A percentile compares a stretch with the other conserved stretches of the same genome.
Evolutionary conservation across 768 basidiomycete species (phyloP).

Genomic region (Auricularia sp.): DNA sequence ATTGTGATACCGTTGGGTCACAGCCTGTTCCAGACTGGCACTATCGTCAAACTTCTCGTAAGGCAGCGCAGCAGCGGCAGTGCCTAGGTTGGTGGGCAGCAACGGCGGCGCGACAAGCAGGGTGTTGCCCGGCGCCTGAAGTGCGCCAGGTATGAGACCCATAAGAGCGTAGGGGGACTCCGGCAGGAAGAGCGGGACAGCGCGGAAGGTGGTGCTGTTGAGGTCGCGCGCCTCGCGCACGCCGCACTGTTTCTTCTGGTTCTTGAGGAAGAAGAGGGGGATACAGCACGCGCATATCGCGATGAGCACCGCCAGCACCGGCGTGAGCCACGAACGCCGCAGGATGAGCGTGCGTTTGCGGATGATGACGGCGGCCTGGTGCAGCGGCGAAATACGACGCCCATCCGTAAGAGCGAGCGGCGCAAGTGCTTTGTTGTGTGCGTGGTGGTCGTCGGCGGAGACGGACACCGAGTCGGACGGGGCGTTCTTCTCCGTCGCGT

Average conservation of each 20-base stretch:
- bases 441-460: neutral
- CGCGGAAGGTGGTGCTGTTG: constrained; percentile 17
- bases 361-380: constrained; percentile 64
- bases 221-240: constrained; percentile 41
- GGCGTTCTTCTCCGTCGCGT: constrained; percentile 17
- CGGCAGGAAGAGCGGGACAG: constrained; percentile 47
- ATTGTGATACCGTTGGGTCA: constrained; percentile 41
- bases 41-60: constrained; percentile 42
- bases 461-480: constrained; percentile 1
- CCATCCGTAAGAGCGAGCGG: constrained; percentile 39
- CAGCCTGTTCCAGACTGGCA: constrained; percentile 44
- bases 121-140: constrained; percentile 19
- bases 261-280: constrained; percentile 51
- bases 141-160: constrained; percentile 18
- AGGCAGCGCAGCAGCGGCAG: constrained; percentile 23
- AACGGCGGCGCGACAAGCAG: constrained; percentile 46
- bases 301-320: constrained; percentile 40
- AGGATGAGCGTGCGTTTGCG: constrained; percentile 57
- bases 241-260: constrained; percentile 11
- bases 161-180: constrained; percentile 22
- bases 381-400: constrained; percentile 41
- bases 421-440: constrained; percentile 11
- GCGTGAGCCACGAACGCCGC: constrained; percentile 59
- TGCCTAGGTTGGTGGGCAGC: constrained; percentile 37
- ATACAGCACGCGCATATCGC: constrained; percentile 53